A percentile compares a stretch with the other conserved stretches of the same genome.
These are phyloP conservation scores for Phyllosticta paracitricarpa DNA, from an alignment of 2,329 filamentous ascomycete species.

Conservation along the genomic window DNA sequence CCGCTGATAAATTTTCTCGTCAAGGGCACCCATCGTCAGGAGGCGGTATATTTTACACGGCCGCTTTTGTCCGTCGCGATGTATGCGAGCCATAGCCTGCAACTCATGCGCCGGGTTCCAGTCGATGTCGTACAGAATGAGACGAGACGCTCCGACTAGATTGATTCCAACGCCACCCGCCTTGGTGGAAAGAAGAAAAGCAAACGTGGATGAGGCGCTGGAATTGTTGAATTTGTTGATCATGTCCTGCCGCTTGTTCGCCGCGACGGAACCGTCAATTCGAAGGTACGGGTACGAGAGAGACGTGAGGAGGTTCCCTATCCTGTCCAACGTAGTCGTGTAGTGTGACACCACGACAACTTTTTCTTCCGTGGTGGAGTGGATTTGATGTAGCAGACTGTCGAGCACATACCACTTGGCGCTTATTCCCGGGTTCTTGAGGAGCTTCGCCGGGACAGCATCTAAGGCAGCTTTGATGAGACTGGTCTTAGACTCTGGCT, in stretches of 20 bases:
- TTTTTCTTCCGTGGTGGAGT: slow-evolving; percentile 54
- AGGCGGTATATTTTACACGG: slow-evolving; percentile 61
- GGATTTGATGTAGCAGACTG: slow-evolving; percentile 51
- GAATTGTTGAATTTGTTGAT: slow-evolving; percentile 61
- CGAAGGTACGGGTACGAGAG: slow-evolving; percentile 55
- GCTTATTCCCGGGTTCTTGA: slow-evolving; percentile 49
- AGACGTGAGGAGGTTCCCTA: slow-evolving; percentile 50
- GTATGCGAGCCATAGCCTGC: slow-evolving; percentile 66
- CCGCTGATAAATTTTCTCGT: slow-evolving; percentile 67
- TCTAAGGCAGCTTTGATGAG: slow-evolving; percentile 35
- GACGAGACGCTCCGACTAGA: slow-evolving; percentile 58
- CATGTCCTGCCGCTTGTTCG: slow-evolving; percentile 54
- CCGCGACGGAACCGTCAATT: slow-evolving; percentile 57
- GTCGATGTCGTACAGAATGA: slow-evolving; percentile 63
- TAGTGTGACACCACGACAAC: slow-evolving; percentile 70
- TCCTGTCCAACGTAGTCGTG: slow-evolving; percentile 59
- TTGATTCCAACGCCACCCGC: slow-evolving; percentile 62
- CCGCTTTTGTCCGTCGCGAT: slow-evolving; percentile 60
- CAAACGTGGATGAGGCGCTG: slow-evolving; percentile 47
- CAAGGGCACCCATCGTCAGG: slow-evolving; percentile 56
- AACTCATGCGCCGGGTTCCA: slow-evolving; percentile 68
- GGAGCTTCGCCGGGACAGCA: slow-evolving; percentile 45
- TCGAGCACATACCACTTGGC: slow-evolving; percentile 60
- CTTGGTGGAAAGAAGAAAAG: slow-evolving; percentile 64
- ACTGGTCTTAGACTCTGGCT: slow-evolving; percentile 33